Conservation (phyloP, 1,284 basidiomycete species). For the Sanguinoderma infundibulare region DNA sequence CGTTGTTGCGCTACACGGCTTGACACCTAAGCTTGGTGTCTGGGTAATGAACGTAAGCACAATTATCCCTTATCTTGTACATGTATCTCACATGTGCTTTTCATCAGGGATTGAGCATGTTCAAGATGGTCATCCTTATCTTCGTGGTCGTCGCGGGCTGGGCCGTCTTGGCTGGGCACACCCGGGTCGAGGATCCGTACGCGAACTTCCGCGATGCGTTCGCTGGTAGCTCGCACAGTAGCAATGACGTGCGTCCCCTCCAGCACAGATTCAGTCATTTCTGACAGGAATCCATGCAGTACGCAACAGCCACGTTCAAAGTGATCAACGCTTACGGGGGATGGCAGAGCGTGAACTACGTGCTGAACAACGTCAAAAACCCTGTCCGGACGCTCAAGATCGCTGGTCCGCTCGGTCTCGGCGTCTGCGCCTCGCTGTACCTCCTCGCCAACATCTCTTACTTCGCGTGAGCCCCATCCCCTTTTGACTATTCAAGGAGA, state of each 20-base stretch:
- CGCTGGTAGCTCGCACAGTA: slow-evolving; percentile 63
- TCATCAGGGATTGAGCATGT: slow-evolving; percentile 54
- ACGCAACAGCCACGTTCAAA: slow-evolving; percentile 63
- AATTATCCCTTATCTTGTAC: too few relatives aligned
- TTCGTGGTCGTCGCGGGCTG: slow-evolving; percentile 56
- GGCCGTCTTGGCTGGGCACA: slow-evolving; percentile 49
- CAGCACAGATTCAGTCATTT: not conserved
- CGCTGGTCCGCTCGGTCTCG: slow-evolving; percentile 67
- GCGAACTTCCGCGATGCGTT: slow-evolving; percentile 48
- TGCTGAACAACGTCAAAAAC: slow-evolving; percentile 66
- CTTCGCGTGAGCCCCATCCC: slow-evolving; percentile 57
- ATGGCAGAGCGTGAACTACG: slow-evolving; percentile 38
- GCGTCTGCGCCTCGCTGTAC: slow-evolving; percentile 57
- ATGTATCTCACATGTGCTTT: too few relatives aligned
- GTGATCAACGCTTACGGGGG: slow-evolving; percentile 56
- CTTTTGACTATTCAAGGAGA: not conserved
- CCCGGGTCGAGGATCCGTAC: slow-evolving; percentile 50
- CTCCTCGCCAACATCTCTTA: slow-evolving; percentile 73
- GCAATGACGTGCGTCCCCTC: slow-evolving; percentile 56
- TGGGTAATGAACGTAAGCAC: slow-evolving; percentile 37
- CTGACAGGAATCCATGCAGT: slow-evolving; percentile 36
- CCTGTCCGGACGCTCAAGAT: slow-evolving; percentile 70
- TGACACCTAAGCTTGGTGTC: slow-evolving; percentile 32
- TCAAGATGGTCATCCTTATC: slow-evolving; percentile 65
- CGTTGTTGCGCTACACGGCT: slow-evolving; percentile 28